These are phyloP conservation scores for Gardenia jasminoides DNA, from an alignment of 257 asterid species.

Conservation along the genomic window DNA sequence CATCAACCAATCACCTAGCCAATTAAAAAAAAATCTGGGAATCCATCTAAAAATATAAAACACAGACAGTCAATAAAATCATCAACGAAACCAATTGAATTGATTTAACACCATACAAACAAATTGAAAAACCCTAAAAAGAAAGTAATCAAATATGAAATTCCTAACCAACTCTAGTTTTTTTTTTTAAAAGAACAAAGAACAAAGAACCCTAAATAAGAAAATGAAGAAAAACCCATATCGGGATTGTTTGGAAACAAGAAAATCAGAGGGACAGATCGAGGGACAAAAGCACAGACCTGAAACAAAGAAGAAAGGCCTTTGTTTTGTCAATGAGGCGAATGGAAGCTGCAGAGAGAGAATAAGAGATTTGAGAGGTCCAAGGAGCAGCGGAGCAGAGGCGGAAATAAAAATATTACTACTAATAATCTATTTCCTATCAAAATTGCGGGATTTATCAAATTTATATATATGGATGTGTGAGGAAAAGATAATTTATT, in stretches of 20 bases:
- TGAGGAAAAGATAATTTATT: no score
- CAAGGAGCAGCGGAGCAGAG: slow-evolving; percentile 33
- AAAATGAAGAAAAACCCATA: not conserved
- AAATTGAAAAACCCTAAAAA: slow-evolving; percentile 11
- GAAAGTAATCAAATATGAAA: slow-evolving; percentile 11
- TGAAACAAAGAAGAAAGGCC: slow-evolving; percentile 27
- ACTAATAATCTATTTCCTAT: slow-evolving; percentile 9
- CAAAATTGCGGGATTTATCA: not conserved
- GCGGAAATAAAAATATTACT: slow-evolving; percentile 20
- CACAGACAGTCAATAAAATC: not conserved
- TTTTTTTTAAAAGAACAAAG: not conserved
- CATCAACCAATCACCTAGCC: not conserved
- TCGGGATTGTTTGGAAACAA: not conserved
- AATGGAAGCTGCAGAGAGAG: slow-evolving; percentile 38
- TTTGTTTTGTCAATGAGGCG: slow-evolving; percentile 28
- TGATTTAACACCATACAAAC: not conserved
- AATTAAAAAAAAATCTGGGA: not conserved
- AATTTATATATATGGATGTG: not conserved
- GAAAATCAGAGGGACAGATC: not conserved
- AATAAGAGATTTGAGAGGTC: slow-evolving; percentile 34
- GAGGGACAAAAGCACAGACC: slow-evolving; percentile 17
- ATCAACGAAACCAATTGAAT: slow-evolving; percentile 9
- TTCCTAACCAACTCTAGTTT: slow-evolving; percentile 18
- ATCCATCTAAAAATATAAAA: not conserved
- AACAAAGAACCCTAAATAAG: slow-evolving; percentile 17